Evolutionary conservation across 176 grass and related monocot genomes (phyloP).

Genomic region (Triticum turgidum): DNA sequence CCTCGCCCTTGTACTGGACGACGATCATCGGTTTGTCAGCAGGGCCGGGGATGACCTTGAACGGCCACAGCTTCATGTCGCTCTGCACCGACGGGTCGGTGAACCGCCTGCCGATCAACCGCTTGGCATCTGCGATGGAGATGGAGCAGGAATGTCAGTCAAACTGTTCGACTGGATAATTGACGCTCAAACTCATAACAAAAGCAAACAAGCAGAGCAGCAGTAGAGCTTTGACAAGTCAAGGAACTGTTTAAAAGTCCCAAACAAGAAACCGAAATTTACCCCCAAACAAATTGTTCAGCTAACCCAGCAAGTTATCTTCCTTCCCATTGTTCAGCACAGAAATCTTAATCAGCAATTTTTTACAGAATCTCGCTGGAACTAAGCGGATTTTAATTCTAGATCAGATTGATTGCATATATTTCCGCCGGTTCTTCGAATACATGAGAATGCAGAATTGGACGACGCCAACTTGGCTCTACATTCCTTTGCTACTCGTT

Average conservation of each 20-base stretch:
- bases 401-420: background rate
- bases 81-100: conserved; percentile 68
- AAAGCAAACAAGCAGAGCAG: background rate
- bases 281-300: too few relatives aligned
- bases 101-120: conserved; percentile 77
- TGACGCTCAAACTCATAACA: too few relatives aligned
- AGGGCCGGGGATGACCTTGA: conserved; percentile 77
- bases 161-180: background rate
- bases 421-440: background rate
- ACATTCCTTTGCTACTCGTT: background rate
- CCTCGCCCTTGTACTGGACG: conserved; percentile 86
- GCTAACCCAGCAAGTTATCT: too few relatives aligned
- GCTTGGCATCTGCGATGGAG: conserved; percentile 64
- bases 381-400: background rate
- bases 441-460: fast-evolving
- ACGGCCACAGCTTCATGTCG: conserved; percentile 91
- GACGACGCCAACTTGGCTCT: too few relatives aligned
- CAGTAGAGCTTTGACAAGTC: too few relatives aligned
- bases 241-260: too few relatives aligned
- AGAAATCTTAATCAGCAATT: too few relatives aligned
- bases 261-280: too few relatives aligned
- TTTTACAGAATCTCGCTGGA: too few relatives aligned
- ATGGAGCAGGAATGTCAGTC: background rate
- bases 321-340: too few relatives aligned
- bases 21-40: conserved; percentile 90